Conservation (phyloP, 148 eudicot genomes). For the Rhododendron williamsianum region DNA sequence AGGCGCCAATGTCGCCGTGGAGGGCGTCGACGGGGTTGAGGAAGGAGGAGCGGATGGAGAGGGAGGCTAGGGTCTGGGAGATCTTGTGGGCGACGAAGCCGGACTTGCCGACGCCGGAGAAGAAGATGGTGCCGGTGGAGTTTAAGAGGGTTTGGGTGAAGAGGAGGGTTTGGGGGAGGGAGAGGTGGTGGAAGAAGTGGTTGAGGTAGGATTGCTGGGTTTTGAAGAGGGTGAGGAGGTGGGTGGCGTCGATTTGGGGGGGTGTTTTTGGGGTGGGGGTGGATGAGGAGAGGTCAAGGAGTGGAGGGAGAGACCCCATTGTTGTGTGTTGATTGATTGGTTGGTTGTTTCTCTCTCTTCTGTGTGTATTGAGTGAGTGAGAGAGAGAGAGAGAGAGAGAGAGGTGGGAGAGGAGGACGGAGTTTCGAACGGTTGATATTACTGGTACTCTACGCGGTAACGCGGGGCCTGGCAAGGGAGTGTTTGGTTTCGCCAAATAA, state of each 20-base stretch:
- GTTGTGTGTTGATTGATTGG: background rate
- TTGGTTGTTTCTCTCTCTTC: background rate
- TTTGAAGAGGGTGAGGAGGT: slow-evolving; percentile 67
- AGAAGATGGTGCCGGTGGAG: slow-evolving; percentile 65
- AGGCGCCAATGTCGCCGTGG: slow-evolving; percentile 83
- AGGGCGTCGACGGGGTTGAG: slow-evolving; percentile 83
- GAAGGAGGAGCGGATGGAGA: slow-evolving; percentile 65
- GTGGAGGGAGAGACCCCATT: slow-evolving; percentile 40
- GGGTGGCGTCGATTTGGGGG: slow-evolving; percentile 18
- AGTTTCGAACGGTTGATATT: background rate
- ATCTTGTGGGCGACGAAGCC: slow-evolving; percentile 91
- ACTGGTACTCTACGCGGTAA: background rate
- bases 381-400: background rate
- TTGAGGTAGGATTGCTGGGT: slow-evolving; percentile 73
- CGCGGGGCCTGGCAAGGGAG: background rate
- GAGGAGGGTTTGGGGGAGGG: slow-evolving; percentile 56
- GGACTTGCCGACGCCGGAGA: slow-evolving; percentile 92
- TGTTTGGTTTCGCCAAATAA: too few species aligned
- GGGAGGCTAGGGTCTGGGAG: slow-evolving; percentile 81
- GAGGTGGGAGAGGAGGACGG: background rate
- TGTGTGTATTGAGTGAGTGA: background rate
- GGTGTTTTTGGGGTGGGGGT: background rate
- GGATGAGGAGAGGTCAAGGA: background rate
- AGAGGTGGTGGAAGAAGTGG: slow-evolving; percentile 69
- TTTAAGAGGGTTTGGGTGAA: slow-evolving; percentile 71